phyloP scores from a whole-genome alignment of 176 grass and related monocot genomes.

The Cenchrus fungigraminus region DNA sequence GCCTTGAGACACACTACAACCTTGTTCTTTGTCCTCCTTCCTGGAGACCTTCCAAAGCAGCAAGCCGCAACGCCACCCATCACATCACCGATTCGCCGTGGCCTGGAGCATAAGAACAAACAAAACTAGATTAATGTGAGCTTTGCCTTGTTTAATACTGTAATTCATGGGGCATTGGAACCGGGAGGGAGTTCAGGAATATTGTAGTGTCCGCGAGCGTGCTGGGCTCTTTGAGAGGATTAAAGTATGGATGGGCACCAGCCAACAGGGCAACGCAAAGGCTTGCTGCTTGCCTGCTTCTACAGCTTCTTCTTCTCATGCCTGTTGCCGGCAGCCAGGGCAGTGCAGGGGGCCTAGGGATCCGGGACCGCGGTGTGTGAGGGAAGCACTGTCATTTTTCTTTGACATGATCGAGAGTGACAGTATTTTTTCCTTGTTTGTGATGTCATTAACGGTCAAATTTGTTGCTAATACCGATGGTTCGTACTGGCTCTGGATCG shows the following conservation, averaged over 20 bases:
- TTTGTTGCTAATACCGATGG: slow-evolving; percentile 46
- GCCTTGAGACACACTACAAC: slow-evolving; percentile 60
- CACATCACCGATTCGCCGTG: slow-evolving; percentile 35
- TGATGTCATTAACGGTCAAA: slow-evolving; percentile 54
- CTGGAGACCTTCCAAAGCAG: slow-evolving; percentile 35
- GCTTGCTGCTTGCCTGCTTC: slow-evolving; percentile 11
- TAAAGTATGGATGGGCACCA: slow-evolving; percentile 16
- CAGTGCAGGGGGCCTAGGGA: slow-evolving; percentile 42
- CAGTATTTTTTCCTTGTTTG: slow-evolving; percentile 26
- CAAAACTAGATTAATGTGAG: slow-evolving; percentile 35
- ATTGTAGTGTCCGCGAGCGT: slow-evolving; percentile 23
- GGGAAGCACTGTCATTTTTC: neutral
- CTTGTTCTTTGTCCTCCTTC: slow-evolving; percentile 44
- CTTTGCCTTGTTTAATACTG: slow-evolving; percentile 1
- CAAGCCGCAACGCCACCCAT: neutral
- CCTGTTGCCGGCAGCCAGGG: slow-evolving; percentile 10
- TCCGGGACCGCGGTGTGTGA: slow-evolving; percentile 19
- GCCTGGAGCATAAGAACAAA: slow-evolving; percentile 46
- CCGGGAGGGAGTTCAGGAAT: slow-evolving; percentile 52
- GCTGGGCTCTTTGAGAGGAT: slow-evolving; percentile 19
- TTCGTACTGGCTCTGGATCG: slow-evolving; percentile 37
- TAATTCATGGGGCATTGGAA: slow-evolving; percentile 60
- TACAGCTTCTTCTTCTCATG: slow-evolving; percentile 21
- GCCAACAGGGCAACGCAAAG: no score
- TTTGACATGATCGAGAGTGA: slow-evolving; percentile 33